Percentiles rank a stretch among this genome's conserved stretches.
Evolutionary conservation across 2,329 filamentous ascomycete genomes (phyloP).

Genomic region (Ilyonectria sp.): DNA sequence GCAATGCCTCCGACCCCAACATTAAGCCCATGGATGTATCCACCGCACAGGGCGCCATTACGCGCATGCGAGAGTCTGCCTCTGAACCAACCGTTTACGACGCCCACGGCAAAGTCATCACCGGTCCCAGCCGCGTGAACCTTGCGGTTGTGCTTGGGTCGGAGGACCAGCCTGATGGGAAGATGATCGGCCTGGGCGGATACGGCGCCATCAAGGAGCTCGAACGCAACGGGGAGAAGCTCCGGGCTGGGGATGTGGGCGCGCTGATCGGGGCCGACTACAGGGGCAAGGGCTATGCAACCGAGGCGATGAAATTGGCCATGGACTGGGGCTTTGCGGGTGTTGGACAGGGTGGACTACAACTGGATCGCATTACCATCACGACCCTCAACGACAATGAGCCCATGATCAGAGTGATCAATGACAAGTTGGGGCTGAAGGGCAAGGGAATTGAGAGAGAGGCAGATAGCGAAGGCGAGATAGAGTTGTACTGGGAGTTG

Average conservation of each 20-base stretch:
- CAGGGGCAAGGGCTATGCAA: slow-evolving; percentile 25
- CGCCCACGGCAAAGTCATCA: slow-evolving; percentile 4
- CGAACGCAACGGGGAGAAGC: slow-evolving; percentile 2
- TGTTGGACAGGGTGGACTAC: slow-evolving; percentile 15
- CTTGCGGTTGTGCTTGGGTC: slow-evolving; percentile 18
- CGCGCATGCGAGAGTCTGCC: slow-evolving; percentile 23
- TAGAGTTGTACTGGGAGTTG: slow-evolving; percentile 28
- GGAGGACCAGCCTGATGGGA: slow-evolving; percentile 7
- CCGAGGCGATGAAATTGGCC: slow-evolving; percentile 23
- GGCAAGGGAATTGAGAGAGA: slow-evolving; percentile 5
- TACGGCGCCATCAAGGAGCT: slow-evolving; percentile 24
- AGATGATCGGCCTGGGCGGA: slow-evolving; percentile 22
- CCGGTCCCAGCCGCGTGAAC: slow-evolving; percentile 24
- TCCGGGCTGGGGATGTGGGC: slow-evolving; percentile 22
- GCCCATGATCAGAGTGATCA: slow-evolving; percentile 14
- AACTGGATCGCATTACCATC: slow-evolving; percentile 20
- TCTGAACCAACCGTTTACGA: slow-evolving; percentile 12
- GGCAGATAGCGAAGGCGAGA: slow-evolving; percentile 13
- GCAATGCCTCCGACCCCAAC: slow-evolving; percentile 20
- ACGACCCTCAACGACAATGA: slow-evolving; percentile 23
- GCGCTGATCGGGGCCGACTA: slow-evolving; percentile 20
- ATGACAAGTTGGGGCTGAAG: slow-evolving; percentile 11
- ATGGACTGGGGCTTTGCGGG: slow-evolving; percentile 20
- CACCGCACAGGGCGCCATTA: slow-evolving; percentile 10
- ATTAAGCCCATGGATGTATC: slow-evolving; percentile 20